Evolutionary conservation across 2,329 filamentous ascomycete species (phyloP).

Genomic region (Neocucurbitaria cava): DNA sequence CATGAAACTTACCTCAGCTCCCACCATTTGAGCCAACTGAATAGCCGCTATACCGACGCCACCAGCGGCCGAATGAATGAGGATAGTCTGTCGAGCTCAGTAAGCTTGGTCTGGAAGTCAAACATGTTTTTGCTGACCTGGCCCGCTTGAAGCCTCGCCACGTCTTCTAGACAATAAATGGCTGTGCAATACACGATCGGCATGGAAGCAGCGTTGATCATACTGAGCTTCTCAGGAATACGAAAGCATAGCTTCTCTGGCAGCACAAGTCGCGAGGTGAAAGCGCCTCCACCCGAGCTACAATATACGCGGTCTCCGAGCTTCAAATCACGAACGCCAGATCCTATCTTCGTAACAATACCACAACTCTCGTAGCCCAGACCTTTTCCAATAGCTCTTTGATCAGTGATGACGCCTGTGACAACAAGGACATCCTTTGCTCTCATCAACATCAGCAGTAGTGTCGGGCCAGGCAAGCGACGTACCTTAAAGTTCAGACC

Average conservation of each 20-base stretch:
- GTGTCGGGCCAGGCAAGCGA: background rate
- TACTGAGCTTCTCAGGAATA: constrained; percentile 36
- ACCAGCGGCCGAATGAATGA: constrained; percentile 29
- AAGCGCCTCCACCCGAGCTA: too few relatives aligned
- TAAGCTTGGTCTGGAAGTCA: background rate
- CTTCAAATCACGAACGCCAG: too few relatives aligned
- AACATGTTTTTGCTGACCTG: constrained; percentile 10
- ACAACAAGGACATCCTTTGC: too few relatives aligned
- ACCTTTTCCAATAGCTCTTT: too few relatives aligned
- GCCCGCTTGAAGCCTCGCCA: constrained; percentile 20
- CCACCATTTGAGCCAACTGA: constrained; percentile 15
- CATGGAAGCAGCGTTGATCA: constrained; percentile 37
- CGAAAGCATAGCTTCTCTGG: too few relatives aligned
- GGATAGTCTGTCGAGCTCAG: constrained; percentile 8
- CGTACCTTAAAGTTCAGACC: constrained; percentile 39
- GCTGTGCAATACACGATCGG: constrained; percentile 28
- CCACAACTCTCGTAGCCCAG: too few relatives aligned
- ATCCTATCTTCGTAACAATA: too few relatives aligned
- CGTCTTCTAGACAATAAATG: constrained; percentile 27
- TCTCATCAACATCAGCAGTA: background rate
- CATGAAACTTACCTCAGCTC: too few relatives aligned
- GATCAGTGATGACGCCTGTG: too few relatives aligned
- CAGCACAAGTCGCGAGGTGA: background rate
- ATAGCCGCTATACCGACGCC: constrained; percentile 30
- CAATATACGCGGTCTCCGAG: too few relatives aligned